Percentiles rank a stretch among this genome's conserved stretches.
These are phyloP conservation scores for Malus sylvestris DNA, from an alignment of 306 rosid species.

Conservation along the genomic window DNA sequence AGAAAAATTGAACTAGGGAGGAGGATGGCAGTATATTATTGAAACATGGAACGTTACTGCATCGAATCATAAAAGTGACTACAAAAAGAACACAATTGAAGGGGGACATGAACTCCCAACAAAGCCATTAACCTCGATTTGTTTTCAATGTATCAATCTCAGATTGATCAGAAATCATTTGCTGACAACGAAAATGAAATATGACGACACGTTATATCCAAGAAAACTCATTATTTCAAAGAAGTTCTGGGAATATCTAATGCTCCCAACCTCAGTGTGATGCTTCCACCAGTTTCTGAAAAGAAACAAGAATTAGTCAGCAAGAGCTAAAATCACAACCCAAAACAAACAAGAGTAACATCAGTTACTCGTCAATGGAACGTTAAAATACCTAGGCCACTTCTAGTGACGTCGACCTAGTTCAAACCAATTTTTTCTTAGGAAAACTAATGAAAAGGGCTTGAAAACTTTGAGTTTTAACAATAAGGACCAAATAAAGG, in stretches of 20 bases:
- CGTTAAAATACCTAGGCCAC: not conserved
- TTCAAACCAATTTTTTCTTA: not conserved
- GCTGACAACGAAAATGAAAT: conserved; percentile 26
- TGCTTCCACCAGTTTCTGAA: conserved; percentile 64
- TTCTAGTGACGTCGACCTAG: not conserved
- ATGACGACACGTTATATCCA: conserved; percentile 20
- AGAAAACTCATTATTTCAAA: conserved; percentile 42
- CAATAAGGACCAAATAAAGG: too few species aligned
- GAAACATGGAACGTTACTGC: conserved; percentile 2
- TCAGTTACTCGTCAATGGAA: not conserved
- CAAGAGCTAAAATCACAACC: conserved; percentile 2
- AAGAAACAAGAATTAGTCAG: conserved; percentile 19
- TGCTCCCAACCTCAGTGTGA: conserved; percentile 35
- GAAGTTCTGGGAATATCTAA: conserved; percentile 16
- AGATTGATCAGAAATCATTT: conserved; percentile 26
- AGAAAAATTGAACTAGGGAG: not conserved
- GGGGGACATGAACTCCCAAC: conserved; percentile 4
- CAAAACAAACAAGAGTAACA: not conserved
- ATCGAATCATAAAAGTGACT: not conserved
- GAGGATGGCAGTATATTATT: conserved; percentile 11
- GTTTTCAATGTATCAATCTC: conserved; percentile 18
- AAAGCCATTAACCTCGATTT: conserved; percentile 21
- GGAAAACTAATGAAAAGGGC: too few species aligned
- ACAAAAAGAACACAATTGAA: conserved; percentile 12
- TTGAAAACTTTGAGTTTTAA: too few species aligned